Conservation (phyloP, 2,329 filamentous ascomycete genomes). For the Aspergillus ruber region DNA sequence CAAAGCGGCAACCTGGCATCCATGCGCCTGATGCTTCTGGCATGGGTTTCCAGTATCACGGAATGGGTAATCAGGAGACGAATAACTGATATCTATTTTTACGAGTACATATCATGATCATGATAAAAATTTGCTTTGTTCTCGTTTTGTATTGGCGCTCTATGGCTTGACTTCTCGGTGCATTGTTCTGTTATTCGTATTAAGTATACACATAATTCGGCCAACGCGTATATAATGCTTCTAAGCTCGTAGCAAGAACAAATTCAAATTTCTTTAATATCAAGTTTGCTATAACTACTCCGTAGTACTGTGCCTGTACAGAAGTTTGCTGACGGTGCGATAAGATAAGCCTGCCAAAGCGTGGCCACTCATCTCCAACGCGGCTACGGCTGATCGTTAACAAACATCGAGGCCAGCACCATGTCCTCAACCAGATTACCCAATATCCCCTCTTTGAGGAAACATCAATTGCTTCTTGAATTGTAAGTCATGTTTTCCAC, state of each 20-base stretch:
- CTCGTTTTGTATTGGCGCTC: background rate
- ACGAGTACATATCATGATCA: background rate
- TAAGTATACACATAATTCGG: no score
- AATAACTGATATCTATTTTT: background rate
- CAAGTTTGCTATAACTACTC: no score
- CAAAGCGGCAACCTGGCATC: background rate
- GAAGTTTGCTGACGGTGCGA: no score
- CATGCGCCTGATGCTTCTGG: background rate
- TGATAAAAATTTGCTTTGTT: background rate
- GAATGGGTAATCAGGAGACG: background rate
- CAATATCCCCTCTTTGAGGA: conserved; percentile 52
- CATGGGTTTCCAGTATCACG: background rate
- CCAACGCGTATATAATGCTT: no score
- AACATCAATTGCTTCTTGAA: conserved; percentile 72
- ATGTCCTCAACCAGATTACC: conserved; percentile 34
- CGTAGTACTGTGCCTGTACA: no score
- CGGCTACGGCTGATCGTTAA: background rate
- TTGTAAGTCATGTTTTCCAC: conserved; percentile 55
- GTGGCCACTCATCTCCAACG: no score
- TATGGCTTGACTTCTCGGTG: no score
- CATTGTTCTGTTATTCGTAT: no score
- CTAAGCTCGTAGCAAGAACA: no score
- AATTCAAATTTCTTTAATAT: no score
- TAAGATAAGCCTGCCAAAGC: no score
- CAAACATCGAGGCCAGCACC: background rate